These are phyloP conservation scores for Thermomucor indicae-seudaticae DNA, from an alignment of 371 early-diverging fungal species.

Conservation along the genomic window DNA sequence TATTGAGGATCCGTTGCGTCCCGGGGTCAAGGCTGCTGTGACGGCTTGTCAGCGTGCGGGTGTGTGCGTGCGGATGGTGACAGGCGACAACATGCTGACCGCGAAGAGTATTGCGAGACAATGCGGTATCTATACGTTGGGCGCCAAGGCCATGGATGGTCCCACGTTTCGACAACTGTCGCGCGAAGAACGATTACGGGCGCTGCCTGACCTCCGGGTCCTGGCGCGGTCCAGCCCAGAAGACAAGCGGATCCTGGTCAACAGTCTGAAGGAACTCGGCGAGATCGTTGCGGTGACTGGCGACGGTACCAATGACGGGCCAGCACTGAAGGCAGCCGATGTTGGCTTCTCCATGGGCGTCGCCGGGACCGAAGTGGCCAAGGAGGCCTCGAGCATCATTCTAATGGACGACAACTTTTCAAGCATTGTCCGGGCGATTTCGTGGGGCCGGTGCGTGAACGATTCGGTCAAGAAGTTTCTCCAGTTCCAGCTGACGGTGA, in stretches of 20 bases:
- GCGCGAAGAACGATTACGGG: slow-evolving; percentile 45
- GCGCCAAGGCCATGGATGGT: slow-evolving; percentile 65
- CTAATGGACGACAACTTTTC: slow-evolving; percentile 78
- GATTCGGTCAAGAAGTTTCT: slow-evolving; percentile 76
- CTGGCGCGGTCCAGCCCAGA: slow-evolving; percentile 67
- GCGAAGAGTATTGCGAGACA: slow-evolving; percentile 70
- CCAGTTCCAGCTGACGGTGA: slow-evolving; percentile 76
- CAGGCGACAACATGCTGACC: slow-evolving; percentile 71
- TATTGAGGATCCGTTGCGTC: slow-evolving; percentile 71
- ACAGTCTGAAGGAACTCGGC: slow-evolving; percentile 54
- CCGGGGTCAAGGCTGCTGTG: slow-evolving; percentile 65
- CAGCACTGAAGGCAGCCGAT: slow-evolving; percentile 72
- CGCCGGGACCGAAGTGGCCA: slow-evolving; percentile 76
- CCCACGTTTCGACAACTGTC: slow-evolving; percentile 58
- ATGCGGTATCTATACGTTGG: slow-evolving; percentile 61
- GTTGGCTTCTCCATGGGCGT: slow-evolving; percentile 80
- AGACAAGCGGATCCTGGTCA: slow-evolving; percentile 67
- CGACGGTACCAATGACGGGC: slow-evolving; percentile 73
- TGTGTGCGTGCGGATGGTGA: slow-evolving; percentile 79
- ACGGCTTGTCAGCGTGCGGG: slow-evolving; percentile 66
- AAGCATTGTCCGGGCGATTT: slow-evolving; percentile 67
- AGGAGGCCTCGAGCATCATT: slow-evolving; percentile 73
- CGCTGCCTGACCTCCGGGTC: slow-evolving; percentile 67
- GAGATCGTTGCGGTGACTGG: slow-evolving; percentile 79
- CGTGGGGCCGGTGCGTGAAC: slow-evolving; percentile 75